Base-by-base conservation (phyloP, 2,329 filamentous ascomycete species). In the Chaetomiaceae sp. region DNA sequence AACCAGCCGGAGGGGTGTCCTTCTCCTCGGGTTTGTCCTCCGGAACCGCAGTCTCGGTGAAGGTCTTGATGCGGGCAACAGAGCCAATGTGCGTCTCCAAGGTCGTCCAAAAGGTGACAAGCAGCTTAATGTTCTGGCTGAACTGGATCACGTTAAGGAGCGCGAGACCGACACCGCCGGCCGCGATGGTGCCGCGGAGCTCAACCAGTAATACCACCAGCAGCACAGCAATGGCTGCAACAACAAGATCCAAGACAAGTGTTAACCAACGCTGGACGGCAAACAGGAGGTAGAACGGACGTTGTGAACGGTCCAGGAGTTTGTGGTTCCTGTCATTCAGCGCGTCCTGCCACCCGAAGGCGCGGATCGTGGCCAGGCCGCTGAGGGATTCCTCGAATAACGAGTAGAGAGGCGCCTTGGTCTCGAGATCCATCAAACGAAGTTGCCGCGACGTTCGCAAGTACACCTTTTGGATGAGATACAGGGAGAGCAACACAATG, bases 181-280 rank as follows among this genome's bases (percentile, higher is more conserved):
- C 57, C 14, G 55, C 60, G 23, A 67, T 58, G 3, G 55, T 61
- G 21, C 59, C 58, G 12, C 65, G 61, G 8, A 70, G 59, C n/a
- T 60, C 53, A 4, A 69, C 63, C 3, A 66, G 63, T 4, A 74
- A 59, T 0, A 66, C 59, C n/a, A 67, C 62, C 16, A 72, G 56
- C 13, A 68, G 50, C 2, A 66, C 59, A 1, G 69, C 70, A 2
- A 72, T 48, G 5, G 59, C 64, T 3, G 65, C 66, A 1, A 72
- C 68, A 6, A 70, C 52, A 9, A 73, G 55, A 38, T 70, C 64
- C 6, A 73, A 58, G 0, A 70, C 67, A 1, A 73, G 57, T 0
- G 63, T 66, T 3, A 73, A 63, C 79, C 80, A 83, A 31, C 76
- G 70, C 59, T 84, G 81, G 3, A 81, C 71, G 34, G 74, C 73